Conservation (phyloP, 2,329 filamentous ascomycete genomes). For the Hyphodiscus sp. region DNA sequence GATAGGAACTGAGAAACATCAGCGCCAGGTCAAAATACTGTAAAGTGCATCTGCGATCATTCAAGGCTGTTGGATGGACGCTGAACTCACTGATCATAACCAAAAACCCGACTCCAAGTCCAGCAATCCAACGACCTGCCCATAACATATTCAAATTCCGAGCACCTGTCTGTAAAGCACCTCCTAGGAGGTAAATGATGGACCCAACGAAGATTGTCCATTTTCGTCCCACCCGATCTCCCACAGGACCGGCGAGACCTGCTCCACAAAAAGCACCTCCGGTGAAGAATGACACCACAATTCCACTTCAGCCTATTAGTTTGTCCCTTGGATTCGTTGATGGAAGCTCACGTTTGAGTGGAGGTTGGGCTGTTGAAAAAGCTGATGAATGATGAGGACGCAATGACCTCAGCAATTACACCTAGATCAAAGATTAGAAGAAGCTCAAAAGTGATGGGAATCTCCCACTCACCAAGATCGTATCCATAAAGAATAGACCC, state of each 20-base stretch:
- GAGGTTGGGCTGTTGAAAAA: slow-evolving; percentile 33
- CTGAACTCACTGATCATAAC: slow-evolving; percentile 7
- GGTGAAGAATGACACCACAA: slow-evolving; percentile 73
- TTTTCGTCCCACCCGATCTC: slow-evolving; percentile 62
- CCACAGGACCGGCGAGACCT: slow-evolving; percentile 41
- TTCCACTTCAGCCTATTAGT: slow-evolving; percentile 43
- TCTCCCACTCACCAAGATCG: slow-evolving; percentile 45
- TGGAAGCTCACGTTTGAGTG: slow-evolving; percentile 22
- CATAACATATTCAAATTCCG: slow-evolving; percentile 54
- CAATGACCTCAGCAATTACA: slow-evolving; percentile 33
- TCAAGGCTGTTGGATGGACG: neutral
- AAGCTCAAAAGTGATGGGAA: slow-evolving; percentile 12
- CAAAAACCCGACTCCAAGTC: slow-evolving; percentile 45
- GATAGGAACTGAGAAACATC: neutral
- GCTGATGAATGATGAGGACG: slow-evolving; percentile 38
- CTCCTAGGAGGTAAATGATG: slow-evolving; percentile 65
- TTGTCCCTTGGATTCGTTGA: neutral
- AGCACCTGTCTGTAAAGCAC: slow-evolving; percentile 66
- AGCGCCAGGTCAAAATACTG: neutral
- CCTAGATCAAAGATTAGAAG: slow-evolving; percentile 1
- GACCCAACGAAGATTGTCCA: slow-evolving; percentile 67
- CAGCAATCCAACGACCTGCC: slow-evolving; percentile 62
- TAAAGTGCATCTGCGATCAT: neutral
- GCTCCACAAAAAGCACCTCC: slow-evolving; percentile 53
- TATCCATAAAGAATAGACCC: slow-evolving; percentile 50